These are phyloP conservation scores for Pyrrhoderma lamaoense DNA, from an alignment of 1,284 basidiomycete genomes.

Conservation along the genomic window DNA sequence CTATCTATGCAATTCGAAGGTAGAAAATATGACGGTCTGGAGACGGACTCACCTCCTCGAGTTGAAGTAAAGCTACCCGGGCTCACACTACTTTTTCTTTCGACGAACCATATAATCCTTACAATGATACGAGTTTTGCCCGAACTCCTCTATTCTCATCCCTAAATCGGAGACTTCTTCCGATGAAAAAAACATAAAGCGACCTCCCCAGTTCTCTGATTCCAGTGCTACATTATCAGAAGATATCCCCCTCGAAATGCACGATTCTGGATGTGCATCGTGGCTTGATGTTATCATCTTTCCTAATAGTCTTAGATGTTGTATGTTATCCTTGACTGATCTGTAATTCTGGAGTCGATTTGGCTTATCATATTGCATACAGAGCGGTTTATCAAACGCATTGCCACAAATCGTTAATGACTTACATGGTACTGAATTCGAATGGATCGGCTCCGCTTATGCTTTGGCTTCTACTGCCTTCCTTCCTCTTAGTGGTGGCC, in stretches of 20 bases:
- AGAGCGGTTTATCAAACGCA: constrained; percentile 16
- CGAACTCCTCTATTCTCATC: too few species aligned
- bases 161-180: neutral
- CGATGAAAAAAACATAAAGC: too few species aligned
- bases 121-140: too few species aligned
- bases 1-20: too few species aligned
- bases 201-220: too few species aligned
- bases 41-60: too few species aligned
- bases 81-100: too few species aligned
- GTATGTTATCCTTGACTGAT: constrained; percentile 4
- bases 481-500: constrained; percentile 21
- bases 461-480: constrained; percentile 22
- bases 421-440: constrained; percentile 22
- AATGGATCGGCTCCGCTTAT: constrained; percentile 25
- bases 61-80: too few species aligned
- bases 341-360: neutral
- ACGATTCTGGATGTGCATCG: constrained; percentile 14
- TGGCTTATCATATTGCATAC: neutral
- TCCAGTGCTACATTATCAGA: too few species aligned
- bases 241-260: neutral
- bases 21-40: too few species aligned
- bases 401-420: constrained; percentile 23
- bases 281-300: constrained; percentile 10
- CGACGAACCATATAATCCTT: too few species aligned
- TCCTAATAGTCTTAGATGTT: constrained; percentile 17